phyloP scores from a whole-genome alignment of 2,329 filamentous ascomycete genomes.

The Fusarium globosum region DNA sequence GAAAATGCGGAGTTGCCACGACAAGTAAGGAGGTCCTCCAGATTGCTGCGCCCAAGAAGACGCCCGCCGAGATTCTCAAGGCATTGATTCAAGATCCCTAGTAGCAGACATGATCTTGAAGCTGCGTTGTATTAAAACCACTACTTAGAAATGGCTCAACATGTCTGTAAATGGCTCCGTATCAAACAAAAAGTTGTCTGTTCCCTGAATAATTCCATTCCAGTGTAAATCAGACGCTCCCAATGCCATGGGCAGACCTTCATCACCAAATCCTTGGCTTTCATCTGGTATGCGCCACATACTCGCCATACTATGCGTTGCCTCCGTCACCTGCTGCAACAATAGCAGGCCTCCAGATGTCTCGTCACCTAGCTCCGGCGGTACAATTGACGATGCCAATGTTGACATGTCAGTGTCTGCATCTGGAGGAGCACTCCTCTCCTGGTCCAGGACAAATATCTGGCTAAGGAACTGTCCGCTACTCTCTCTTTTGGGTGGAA shows the following conservation, averaged over 20 bases:
- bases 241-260: not conserved
- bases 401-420: not conserved
- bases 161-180: conserved; percentile 1
- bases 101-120: too few relatives aligned
- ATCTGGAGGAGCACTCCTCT: not conserved
- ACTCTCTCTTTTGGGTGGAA: not conserved
- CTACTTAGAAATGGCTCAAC: not conserved
- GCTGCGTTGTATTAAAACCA: fast-evolving
- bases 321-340: not conserved
- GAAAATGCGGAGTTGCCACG: not conserved
- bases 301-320: not conserved
- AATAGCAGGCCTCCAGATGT: not conserved
- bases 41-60: not conserved
- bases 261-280: not conserved
- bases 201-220: not conserved
- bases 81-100: too few relatives aligned
- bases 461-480: not conserved
- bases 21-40: not conserved
- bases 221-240: not conserved
- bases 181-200: conserved; percentile 7
- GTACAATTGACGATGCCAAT: not conserved
- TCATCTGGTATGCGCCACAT: conserved; percentile 3
- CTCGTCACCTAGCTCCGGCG: not conserved
- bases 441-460: not conserved
- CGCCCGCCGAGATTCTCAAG: not conserved